These are phyloP conservation scores for Chrysoporthe cubensis DNA, from an alignment of 2,329 filamentous ascomycete species.

Conservation along the genomic window DNA sequence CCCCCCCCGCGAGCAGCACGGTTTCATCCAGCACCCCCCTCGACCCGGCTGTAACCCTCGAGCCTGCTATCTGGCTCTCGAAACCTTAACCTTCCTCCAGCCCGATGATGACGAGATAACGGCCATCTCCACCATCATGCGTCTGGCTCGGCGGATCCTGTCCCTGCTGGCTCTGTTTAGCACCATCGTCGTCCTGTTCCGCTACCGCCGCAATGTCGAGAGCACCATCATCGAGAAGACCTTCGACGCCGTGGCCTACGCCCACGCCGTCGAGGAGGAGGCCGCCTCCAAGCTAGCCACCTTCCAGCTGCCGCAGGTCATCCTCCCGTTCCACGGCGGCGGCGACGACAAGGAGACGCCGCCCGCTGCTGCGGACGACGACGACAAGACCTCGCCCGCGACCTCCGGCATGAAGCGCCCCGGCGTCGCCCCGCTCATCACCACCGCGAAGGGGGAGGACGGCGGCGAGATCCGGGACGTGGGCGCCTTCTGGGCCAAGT, in stretches of 20 bases:
- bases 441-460: conserved; percentile 15
- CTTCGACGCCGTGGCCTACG: conserved; percentile 25
- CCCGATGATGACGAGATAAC: conserved; percentile 26
- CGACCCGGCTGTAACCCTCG: neutral
- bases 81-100: neutral
- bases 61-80: conserved; percentile 6
- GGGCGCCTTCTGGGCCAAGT: conserved; percentile 25
- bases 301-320: conserved; percentile 26
- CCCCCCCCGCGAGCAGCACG: neutral
- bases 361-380: conserved; percentile 6
- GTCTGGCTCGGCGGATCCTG: conserved; percentile 26
- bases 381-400: neutral
- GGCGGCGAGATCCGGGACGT: conserved; percentile 24
- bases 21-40: neutral
- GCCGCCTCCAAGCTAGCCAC: conserved; percentile 22
- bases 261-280: conserved; percentile 27
- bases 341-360: conserved; percentile 15
- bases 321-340: conserved; percentile 22
- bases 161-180: conserved; percentile 22
- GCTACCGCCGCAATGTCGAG: conserved; percentile 28
- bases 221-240: conserved; percentile 27
- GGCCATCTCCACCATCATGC: conserved; percentile 18
- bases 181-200: conserved; percentile 25
- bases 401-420: conserved; percentile 2
- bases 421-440: conserved; percentile 11